A percentile compares a stretch with the other conserved stretches of the same genome.
phyloP scores from a whole-genome alignment of 805 yeast species.

The Danielozyma ontarioensis region DNA sequence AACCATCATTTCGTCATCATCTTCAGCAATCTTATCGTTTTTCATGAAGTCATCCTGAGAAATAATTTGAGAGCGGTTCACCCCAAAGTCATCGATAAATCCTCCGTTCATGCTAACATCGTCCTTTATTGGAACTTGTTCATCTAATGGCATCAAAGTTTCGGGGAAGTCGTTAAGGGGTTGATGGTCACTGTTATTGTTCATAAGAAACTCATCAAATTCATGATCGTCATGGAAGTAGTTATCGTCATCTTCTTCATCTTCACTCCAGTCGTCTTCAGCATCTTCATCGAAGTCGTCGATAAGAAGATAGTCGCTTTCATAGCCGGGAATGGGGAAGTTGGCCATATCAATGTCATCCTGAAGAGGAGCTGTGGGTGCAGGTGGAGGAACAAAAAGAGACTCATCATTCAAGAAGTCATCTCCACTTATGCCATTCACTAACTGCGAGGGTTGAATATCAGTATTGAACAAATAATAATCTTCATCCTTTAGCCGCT shows the following conservation, averaged over 20 bases:
- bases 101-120: background rate
- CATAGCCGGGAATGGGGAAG: constrained; percentile 25
- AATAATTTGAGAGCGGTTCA: background rate
- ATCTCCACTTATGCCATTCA: constrained; percentile 21
- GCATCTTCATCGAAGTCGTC: constrained; percentile 38
- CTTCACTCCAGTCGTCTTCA: constrained; percentile 37
- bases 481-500: constrained; percentile 28
- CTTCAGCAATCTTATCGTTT: background rate
- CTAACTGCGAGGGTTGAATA: constrained; percentile 36
- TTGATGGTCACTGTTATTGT: constrained; percentile 2
- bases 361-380: constrained; percentile 5
- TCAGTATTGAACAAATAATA: constrained; percentile 35
- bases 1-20: background rate
- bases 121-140: background rate
- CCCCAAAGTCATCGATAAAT: background rate
- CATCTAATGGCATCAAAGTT: background rate
- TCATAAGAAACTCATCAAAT: constrained; percentile 23
- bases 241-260: constrained; percentile 34
- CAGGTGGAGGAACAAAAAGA: constrained; percentile 24
- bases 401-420: constrained; percentile 19
- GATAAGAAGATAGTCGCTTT: constrained; percentile 27
- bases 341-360: constrained; percentile 6
- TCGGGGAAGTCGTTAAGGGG: background rate
- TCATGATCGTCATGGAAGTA: constrained; percentile 32
- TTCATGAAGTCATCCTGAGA: background rate